Evolutionary conservation across 2,329 filamentous ascomycete genomes (phyloP), one percentile per base, ranked within the genome.

Genomic region (Calonectria pseudoreteaudii): DNA sequence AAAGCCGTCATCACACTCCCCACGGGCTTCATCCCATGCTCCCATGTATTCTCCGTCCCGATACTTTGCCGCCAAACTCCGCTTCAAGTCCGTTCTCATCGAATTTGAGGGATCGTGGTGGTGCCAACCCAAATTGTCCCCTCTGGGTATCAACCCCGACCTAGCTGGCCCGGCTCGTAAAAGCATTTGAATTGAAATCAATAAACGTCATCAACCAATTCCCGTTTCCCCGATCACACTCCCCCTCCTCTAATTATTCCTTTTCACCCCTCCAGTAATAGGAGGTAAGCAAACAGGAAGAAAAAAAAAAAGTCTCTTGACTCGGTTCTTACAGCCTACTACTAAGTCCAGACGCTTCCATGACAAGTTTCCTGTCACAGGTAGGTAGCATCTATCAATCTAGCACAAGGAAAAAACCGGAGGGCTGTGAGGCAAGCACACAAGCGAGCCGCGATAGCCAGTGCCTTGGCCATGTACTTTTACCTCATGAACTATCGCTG

Each of bases 391-490:
- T 44, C 65, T 36, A 28, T 67, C 47, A 44, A 64, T 68, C 26
- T 31, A 66, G 44, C 41, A 18, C 65, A 71, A 66, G 72, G 68
- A 66, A 75, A 73, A 75, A 74, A 75, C 72, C 72, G 70, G 72
- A 66, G 70, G 66, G 68, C 60, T 52, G 74, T 74, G 76, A 66
- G 78, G 78, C 69, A 67, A 77, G 78, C 67, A 62, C 71, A 71
- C 76, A 77, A 72, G 70, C 69, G 77, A 80, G 79, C 79, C 79
- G 79, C 79, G 78, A 79, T 80, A 80, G 74, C 79, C 79, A 77
- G 71, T 28, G 31, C 69, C 64, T 74, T 58, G 68, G 52, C 71
- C 72, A 75, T 73, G 52, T 56, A 71, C 72, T 71, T 47, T 47
- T 47, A 72, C 71, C 70, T 75, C 76, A 74, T 66, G 75, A 79